Percentiles rank a stretch among this genome's conserved stretches.
Conservation (phyloP, 768 basidiomycete genomes). For the Fibroporia radiculosa region DNA sequence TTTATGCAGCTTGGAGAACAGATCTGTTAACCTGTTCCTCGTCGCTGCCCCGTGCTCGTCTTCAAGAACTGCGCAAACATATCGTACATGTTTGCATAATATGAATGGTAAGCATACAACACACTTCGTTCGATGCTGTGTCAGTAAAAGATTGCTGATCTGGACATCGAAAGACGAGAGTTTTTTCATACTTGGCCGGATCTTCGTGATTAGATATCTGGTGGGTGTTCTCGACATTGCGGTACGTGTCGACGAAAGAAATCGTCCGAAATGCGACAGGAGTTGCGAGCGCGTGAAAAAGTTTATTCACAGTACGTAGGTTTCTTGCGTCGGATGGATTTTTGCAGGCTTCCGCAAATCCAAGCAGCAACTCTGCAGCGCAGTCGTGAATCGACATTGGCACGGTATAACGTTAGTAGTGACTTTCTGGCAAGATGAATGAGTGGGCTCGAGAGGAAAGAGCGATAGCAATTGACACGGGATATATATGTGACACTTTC, state of each 20-base stretch:
- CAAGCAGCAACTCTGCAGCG: constrained; percentile 10
- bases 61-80: too few species aligned
- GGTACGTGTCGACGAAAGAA: constrained; percentile 8
- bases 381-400: constrained; percentile 9
- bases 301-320: constrained; percentile 9
- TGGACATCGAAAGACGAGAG: constrained; percentile 7
- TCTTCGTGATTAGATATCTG: constrained; percentile 2
- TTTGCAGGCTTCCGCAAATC: constrained; percentile 6
- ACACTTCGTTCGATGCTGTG: neutral
- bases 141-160: neutral
- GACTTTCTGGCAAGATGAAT: too few species aligned
- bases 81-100: neutral
- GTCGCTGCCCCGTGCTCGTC: too few species aligned
- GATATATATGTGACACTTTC: too few species aligned
- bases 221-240: neutral
- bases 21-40: too few species aligned
- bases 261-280: constrained; percentile 8
- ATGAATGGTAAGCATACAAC: neutral
- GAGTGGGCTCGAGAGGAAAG: too few species aligned
- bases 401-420: too few species aligned
- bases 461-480: too few species aligned
- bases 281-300: constrained; percentile 10
- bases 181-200: constrained; percentile 5
- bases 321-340: constrained; percentile 3
- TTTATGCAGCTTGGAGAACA: too few species aligned